phyloP scores from a whole-genome alignment of 306 rosid species.

The Dalbergia cochinchinensis region DNA sequence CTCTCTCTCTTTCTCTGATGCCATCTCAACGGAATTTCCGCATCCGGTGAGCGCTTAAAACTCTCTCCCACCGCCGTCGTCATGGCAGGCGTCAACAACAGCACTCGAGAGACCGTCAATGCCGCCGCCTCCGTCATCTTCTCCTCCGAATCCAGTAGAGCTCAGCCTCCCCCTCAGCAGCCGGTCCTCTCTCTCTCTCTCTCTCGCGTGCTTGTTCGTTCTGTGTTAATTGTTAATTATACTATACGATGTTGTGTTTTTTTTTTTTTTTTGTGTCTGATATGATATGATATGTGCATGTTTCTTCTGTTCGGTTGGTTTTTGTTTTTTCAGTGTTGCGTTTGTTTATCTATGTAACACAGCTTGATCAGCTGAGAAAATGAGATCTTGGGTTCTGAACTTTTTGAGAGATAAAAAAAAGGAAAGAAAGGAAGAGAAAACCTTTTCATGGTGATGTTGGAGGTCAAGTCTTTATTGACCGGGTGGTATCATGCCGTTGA shows the following conservation, averaged over 20 bases:
- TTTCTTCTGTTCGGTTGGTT: background rate
- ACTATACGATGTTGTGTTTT: background rate
- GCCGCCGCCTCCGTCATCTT: constrained; percentile 84
- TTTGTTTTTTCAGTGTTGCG: constrained; percentile 19
- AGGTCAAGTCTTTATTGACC: constrained; percentile 21
- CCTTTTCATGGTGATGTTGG: background rate
- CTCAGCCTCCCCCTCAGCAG: constrained; percentile 57
- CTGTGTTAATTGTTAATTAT: background rate
- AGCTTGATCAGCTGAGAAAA: background rate
- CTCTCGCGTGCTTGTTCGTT: background rate
- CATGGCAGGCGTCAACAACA: constrained; percentile 60
- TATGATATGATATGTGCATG: background rate
- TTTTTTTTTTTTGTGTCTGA: background rate
- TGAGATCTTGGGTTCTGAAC: constrained; percentile 39
- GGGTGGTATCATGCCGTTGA: background rate
- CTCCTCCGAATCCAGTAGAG: constrained; percentile 70
- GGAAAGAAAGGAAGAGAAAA: too few relatives aligned
- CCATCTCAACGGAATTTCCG: constrained; percentile 38
- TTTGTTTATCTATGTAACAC: constrained; percentile 19
- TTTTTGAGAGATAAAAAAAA: background rate
- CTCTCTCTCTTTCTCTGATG: constrained; percentile 14
- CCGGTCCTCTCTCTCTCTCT: constrained; percentile 50
- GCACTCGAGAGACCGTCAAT: constrained; percentile 67
- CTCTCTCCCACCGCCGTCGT: background rate
- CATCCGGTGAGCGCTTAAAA: constrained; percentile 31